Percentiles rank a stretch among this genome's conserved stretches.
phyloP scores from a whole-genome alignment of 441 rosid species.

The Viola pubescens region DNA sequence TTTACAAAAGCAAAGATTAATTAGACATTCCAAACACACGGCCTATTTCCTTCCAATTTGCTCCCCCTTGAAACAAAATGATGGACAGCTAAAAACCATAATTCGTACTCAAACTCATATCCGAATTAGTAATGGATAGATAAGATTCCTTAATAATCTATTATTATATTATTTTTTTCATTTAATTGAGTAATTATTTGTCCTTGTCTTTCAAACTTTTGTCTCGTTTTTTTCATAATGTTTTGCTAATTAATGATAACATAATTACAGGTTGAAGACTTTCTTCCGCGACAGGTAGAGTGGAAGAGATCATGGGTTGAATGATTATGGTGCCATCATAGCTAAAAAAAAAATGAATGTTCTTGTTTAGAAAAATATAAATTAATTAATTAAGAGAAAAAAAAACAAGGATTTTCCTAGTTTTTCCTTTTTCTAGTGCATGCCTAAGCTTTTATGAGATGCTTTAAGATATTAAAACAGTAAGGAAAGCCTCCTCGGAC shows the following conservation, averaged over 20 bases:
- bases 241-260: background rate
- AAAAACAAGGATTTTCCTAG: background rate
- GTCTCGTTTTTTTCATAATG: slow-evolving; percentile 4
- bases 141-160: too few species aligned
- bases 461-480: background rate
- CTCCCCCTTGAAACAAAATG: too few species aligned
- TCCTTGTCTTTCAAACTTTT: background rate
- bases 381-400: background rate
- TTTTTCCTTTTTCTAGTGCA: background rate
- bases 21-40: too few species aligned
- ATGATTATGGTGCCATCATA: slow-evolving; percentile 5
- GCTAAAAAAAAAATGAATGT: background rate
- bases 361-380: background rate
- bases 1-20: too few species aligned
- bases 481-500: background rate
- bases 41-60: too few species aligned
- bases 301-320: slow-evolving; percentile 43
- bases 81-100: too few species aligned
- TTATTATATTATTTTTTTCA: too few species aligned
- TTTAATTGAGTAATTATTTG: background rate
- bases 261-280: slow-evolving; percentile 53
- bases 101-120: too few species aligned
- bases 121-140: too few species aligned
- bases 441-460: background rate
- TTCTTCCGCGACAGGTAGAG: slow-evolving; percentile 55